These are phyloP conservation scores for Sporothrix phasma DNA, from an alignment of 2,329 filamentous ascomycete species.

Conservation along the genomic window DNA sequence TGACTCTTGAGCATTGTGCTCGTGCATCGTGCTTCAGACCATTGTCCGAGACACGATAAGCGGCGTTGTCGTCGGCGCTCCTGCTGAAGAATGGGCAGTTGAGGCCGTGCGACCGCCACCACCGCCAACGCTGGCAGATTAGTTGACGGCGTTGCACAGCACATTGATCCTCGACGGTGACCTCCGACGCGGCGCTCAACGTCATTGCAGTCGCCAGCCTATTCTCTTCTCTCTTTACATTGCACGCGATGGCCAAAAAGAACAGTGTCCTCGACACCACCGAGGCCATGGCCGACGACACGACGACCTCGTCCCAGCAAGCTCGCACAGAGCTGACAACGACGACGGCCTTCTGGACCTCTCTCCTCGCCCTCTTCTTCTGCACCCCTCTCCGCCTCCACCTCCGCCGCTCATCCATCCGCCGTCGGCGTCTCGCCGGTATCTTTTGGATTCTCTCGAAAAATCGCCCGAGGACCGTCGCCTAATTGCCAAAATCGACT, in stretches of 20 bases:
- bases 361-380: neutral
- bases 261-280: neutral
- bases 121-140: neutral
- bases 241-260: neutral
- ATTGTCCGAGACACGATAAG: neutral
- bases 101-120: neutral
- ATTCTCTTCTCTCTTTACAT: neutral
- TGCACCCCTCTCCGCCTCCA: neutral
- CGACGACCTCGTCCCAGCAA: neutral
- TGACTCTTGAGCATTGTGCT: neutral
- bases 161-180: neutral
- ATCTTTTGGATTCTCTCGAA: constrained; percentile 27
- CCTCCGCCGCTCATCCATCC: no score
- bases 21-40: neutral
- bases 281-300: neutral
- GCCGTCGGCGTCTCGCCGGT: constrained; percentile 23
- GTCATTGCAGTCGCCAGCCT: neutral
- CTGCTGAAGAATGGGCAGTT: neutral
- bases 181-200: neutral
- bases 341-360: neutral
- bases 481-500: constrained; percentile 28
- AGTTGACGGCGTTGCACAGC: neutral
- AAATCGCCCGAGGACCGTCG: constrained; percentile 27
- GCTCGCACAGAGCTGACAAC: neutral
- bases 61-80: neutral